These are phyloP conservation scores for Nannochloropsis gaditana DNA, from an alignment of 108 stramenopile genomes.

Conservation along the genomic window DNA sequence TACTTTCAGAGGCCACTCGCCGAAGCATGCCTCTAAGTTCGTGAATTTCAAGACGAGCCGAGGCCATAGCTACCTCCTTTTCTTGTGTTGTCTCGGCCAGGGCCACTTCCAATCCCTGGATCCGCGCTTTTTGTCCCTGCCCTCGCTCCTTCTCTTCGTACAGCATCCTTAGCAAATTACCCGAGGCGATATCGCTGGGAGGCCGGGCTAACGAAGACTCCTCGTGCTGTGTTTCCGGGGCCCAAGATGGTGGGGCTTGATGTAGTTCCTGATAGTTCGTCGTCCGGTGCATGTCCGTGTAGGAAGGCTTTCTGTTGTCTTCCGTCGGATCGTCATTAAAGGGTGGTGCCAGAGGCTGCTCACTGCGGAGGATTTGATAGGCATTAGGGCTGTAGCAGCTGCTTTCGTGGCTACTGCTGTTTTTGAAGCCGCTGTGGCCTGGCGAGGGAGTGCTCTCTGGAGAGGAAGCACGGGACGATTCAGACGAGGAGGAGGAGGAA, in stretches of 20 bases:
- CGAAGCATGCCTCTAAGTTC: background rate
- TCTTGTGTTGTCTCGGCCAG: background rate
- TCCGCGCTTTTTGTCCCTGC: background rate
- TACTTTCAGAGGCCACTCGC: conserved; percentile 14
- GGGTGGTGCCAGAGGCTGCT: background rate
- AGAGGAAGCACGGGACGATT: background rate
- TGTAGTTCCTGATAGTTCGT: no score
- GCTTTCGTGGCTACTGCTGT: background rate
- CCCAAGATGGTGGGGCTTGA: no score
- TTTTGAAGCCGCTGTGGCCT: background rate
- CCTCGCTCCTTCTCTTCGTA: conserved; percentile 7
- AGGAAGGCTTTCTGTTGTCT: no score
- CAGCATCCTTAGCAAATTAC: background rate
- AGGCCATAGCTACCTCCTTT: background rate
- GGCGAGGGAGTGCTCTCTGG: background rate
- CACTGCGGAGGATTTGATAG: background rate
- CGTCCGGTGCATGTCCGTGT: no score
- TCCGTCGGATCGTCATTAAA: no score
- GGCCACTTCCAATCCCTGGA: background rate
- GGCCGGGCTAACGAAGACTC: background rate
- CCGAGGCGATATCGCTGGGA: background rate
- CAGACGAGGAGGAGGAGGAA: background rate
- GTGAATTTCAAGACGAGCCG: background rate
- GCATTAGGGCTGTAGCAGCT: background rate
- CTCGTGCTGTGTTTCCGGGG: no score